phyloP scores from a whole-genome alignment of 2,329 filamentous ascomycete genomes.

The Boeremia exigua region DNA sequence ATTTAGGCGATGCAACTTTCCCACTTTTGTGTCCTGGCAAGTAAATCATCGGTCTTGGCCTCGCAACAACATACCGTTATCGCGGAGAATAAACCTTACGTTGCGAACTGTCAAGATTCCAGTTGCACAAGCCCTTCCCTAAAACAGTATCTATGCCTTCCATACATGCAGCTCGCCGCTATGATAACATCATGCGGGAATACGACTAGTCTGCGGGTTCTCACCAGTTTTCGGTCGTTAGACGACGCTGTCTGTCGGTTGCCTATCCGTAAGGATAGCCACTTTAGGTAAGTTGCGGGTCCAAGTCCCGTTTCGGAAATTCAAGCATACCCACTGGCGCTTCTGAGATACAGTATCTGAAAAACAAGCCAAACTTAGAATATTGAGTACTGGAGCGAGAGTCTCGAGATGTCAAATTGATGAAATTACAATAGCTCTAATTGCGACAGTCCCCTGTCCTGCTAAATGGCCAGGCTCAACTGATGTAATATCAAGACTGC shows the following conservation, averaged over 20 bases:
- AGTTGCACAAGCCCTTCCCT: background rate
- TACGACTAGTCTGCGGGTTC: background rate
- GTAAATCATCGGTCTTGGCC: background rate
- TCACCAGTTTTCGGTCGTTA: background rate
- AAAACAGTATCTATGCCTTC: background rate
- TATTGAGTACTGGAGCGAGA: too few relatives aligned
- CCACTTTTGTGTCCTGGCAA: background rate
- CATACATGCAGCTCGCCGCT: slow-evolving; percentile 5
- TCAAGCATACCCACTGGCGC: background rate
- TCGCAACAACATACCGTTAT: background rate
- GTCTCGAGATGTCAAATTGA: too few relatives aligned
- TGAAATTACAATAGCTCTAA: too few relatives aligned
- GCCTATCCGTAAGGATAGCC: slow-evolving; percentile 3
- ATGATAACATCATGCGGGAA: slow-evolving; percentile 1
- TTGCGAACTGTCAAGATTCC: background rate
- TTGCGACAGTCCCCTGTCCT: too few relatives aligned
- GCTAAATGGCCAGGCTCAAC: too few relatives aligned
- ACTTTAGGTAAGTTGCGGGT: background rate
- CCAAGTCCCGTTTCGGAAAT: background rate
- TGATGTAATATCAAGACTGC: too few relatives aligned
- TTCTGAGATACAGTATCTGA: background rate
- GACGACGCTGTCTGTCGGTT: background rate
- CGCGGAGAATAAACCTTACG: slow-evolving; percentile 4
- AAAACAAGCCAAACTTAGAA: background rate
- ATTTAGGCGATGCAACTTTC: slow-evolving; percentile 1